Evolutionary conservation across 2,329 filamentous ascomycete genomes (phyloP).

Genomic region (Ophiostoma populinum): DNA sequence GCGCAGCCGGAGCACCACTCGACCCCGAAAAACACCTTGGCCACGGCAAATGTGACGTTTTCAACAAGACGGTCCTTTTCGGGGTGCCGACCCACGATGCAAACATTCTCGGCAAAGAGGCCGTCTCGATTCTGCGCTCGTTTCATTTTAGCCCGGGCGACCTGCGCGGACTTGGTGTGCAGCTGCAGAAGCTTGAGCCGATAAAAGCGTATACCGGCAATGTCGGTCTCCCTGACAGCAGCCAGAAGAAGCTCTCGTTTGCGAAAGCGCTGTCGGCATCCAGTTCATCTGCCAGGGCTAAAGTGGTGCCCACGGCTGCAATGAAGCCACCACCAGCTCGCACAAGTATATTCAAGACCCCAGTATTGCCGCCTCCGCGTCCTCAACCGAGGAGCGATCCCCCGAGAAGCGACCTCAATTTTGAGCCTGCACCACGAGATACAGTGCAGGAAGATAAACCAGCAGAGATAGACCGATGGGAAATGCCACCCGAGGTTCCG

Average conservation of each 20-base stretch:
- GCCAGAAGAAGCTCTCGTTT: slow-evolving; percentile 66
- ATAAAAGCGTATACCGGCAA: slow-evolving; percentile 31
- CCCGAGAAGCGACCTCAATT: slow-evolving; percentile 10
- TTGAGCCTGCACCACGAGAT: not conserved
- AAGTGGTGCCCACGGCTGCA: not conserved
- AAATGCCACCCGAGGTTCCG: not conserved
- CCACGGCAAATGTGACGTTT: slow-evolving; percentile 86
- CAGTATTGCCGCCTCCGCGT: not conserved
- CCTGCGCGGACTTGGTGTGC: slow-evolving; percentile 77
- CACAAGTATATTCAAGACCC: slow-evolving; percentile 4
- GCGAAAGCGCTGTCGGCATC: slow-evolving; percentile 18
- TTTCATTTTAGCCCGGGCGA: slow-evolving; percentile 81
- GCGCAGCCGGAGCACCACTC: slow-evolving; percentile 69
- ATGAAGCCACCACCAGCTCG: not conserved
- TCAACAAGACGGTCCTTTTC: slow-evolving; percentile 72
- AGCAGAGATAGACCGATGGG: not conserved
- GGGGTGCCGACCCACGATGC: slow-evolving; percentile 69
- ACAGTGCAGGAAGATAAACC: not conserved
- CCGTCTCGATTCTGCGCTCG: slow-evolving; percentile 64
- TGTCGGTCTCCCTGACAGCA: slow-evolving; percentile 44
- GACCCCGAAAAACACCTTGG: slow-evolving; percentile 88
- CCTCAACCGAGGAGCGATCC: no score
- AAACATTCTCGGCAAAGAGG: slow-evolving; percentile 59
- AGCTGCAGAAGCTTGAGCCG: slow-evolving; percentile 82
- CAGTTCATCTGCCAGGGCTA: not conserved